Evolutionary conservation across 2,329 filamentous ascomycete genomes (phyloP).

Genomic region (Decorospora gaudefroyi): DNA sequence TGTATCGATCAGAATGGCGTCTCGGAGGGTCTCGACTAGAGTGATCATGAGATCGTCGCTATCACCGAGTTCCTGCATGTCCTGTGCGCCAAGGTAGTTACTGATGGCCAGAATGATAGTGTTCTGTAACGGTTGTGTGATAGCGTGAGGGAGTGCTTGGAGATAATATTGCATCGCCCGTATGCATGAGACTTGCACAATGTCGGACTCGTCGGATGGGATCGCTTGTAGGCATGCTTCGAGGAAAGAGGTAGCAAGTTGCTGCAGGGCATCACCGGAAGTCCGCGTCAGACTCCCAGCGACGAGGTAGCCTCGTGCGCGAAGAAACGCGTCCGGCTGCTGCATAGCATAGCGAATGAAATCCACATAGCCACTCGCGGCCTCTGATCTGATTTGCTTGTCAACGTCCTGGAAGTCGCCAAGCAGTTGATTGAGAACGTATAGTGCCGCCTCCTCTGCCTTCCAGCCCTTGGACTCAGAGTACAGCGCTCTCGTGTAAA

Average conservation of each 20-base stretch:
- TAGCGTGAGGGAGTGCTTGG: conserved; percentile 56
- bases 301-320: conserved; percentile 84
- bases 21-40: conserved; percentile 81
- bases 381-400: conserved; percentile 69
- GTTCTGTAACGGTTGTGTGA: conserved; percentile 63
- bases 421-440: conserved; percentile 80
- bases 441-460: conserved; percentile 78
- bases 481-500: conserved; percentile 76
- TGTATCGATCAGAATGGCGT: conserved; percentile 79
- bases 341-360: conserved; percentile 79
- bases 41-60: conserved; percentile 91
- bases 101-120: conserved; percentile 65
- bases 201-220: conserved; percentile 74
- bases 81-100: conserved; percentile 77
- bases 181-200: conserved; percentile 90
- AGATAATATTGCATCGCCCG: conserved; percentile 77
- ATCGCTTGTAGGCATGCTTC: conserved; percentile 77
- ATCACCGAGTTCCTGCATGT: conserved; percentile 81
- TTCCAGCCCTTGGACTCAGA: conserved; percentile 62
- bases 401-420: conserved; percentile 80
- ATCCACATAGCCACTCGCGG: conserved; percentile 75
- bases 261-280: conserved; percentile 60
- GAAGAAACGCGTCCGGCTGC: conserved; percentile 73
- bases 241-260: conserved; percentile 65
- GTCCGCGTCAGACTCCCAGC: conserved; percentile 78